These are phyloP conservation scores for Cercospora sesami DNA, from an alignment of 2,329 filamentous ascomycete species.

Conservation along the genomic window DNA sequence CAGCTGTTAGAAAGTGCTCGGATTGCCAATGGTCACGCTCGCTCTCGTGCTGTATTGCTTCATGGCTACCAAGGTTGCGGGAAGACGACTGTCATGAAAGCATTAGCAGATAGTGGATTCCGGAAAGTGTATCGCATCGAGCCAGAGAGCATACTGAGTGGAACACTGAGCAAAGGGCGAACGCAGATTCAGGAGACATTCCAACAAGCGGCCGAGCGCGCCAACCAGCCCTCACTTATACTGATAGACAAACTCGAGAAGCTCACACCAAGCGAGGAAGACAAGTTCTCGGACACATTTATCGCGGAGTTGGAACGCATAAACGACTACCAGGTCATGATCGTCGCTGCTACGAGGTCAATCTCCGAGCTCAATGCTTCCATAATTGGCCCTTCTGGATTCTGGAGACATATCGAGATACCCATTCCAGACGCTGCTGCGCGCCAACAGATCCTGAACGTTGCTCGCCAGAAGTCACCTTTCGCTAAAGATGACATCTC, in stretches of 20 bases:
- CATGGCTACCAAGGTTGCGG: constrained; percentile 83
- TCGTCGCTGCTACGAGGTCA: constrained; percentile 74
- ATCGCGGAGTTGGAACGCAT: constrained; percentile 59
- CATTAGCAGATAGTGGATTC: constrained; percentile 66
- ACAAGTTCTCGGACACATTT: constrained; percentile 46
- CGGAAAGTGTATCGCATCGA: constrained; percentile 65
- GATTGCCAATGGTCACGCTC: constrained; percentile 1
- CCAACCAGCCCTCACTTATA: constrained; percentile 71
- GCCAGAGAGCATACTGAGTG: constrained; percentile 41
- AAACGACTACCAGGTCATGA: constrained; percentile 60
- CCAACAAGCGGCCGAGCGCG: constrained; percentile 60
- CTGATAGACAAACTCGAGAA: constrained; percentile 76
- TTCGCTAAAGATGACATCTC: constrained; percentile 53
- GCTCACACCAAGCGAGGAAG: constrained; percentile 60
- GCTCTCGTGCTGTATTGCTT: constrained; percentile 62
- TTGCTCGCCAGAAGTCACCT: constrained; percentile 55
- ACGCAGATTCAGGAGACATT: constrained; percentile 65
- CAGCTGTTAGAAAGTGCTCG: constrained; percentile 28
- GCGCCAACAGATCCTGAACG: constrained; percentile 71
- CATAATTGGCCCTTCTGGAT: constrained; percentile 64
- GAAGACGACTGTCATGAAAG: constrained; percentile 72
- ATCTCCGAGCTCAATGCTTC: constrained; percentile 69
- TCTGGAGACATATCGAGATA: constrained; percentile 68
- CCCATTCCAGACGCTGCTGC: constrained; percentile 72
- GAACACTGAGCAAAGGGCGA: constrained; percentile 47